Evolutionary conservation across 805 yeast species (phyloP), one percentile per base, ranked within the genome.

Genomic region (Pichia exigua): DNA sequence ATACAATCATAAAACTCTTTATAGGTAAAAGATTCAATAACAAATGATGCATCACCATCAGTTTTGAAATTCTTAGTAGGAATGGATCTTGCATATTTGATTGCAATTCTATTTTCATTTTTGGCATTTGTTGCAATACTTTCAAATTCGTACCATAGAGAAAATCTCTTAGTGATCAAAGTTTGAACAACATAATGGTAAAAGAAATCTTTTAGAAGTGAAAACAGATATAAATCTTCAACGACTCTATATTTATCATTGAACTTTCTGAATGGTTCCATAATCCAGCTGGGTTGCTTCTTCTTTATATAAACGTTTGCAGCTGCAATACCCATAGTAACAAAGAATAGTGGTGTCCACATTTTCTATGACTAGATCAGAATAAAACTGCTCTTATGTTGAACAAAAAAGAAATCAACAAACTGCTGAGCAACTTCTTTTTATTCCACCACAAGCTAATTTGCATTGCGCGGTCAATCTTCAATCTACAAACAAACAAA

Each of bases 91-190:
- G 85, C 76, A 61, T 82, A 90, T 2, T 79, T 71, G n/a, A 91
- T 63, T 1, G 92, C 95, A 18, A 67, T 61, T 40, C 73, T 73
- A 56, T 80, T 65, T 5, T 85, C 81, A 55, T 77, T 60, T 50
- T 67, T 64, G 12, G 35, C 10, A 20, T 22, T 41, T 26, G 61
- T 50, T 4, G 75, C 90, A n/a, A 76, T 67, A 27, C 68, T 57
- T 58, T 85, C 95, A 58, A 89, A 80, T 18, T 69, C 57, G 64
- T 87, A 83, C 90, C 94, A 89, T 59, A 77, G 76, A 59, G 83
- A 82, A 48, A 83, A 79, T 50, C 65, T 69, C 41, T 73, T 73
- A 26, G 73, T 60, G 41, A 62, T 61, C 15, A 64, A 59, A 47
- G 58, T 54, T 24, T 63, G 63, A 57, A 66, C 66, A 11, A 71